Conservation (phyloP, 768 basidiomycete species). For the Mycena metata region DNA sequence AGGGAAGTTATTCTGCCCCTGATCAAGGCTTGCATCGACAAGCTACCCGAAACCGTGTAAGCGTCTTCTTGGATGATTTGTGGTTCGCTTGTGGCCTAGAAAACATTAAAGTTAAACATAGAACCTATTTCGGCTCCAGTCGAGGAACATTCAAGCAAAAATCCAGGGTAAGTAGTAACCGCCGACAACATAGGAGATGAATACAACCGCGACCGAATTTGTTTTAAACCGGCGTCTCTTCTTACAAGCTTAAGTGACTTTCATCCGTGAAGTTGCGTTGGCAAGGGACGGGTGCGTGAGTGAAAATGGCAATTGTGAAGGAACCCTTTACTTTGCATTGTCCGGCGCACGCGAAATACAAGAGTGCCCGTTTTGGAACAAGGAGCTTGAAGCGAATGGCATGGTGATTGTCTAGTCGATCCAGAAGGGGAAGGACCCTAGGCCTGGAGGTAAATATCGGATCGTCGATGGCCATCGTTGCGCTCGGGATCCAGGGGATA, state of each 20-base stretch:
- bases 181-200: slow-evolving; percentile 24
- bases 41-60: slow-evolving; percentile 26
- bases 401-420: neutral
- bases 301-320: slow-evolving; percentile 12
- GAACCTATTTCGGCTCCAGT: neutral
- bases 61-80: neutral
- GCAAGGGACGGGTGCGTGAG: too few species aligned
- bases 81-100: neutral
- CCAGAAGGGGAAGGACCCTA: neutral
- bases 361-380: slow-evolving; percentile 28
- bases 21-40: slow-evolving; percentile 26
- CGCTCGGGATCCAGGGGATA: slow-evolving; percentile 10
- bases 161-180: too few species aligned
- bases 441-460: neutral
- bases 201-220: slow-evolving; percentile 16
- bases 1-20: slow-evolving; percentile 18
- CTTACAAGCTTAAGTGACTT: neutral
- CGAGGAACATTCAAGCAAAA: slow-evolving; percentile 15
- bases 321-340: neutral
- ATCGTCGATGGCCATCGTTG: neutral
- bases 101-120: too few species aligned
- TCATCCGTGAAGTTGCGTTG: slow-evolving; percentile 2
- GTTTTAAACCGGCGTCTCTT: neutral
- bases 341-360: slow-evolving; percentile 5
- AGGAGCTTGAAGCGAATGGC: neutral